Evolutionary conservation across 1,284 basidiomycete species (phyloP).

Genomic region (Fistulina hepatica): DNA sequence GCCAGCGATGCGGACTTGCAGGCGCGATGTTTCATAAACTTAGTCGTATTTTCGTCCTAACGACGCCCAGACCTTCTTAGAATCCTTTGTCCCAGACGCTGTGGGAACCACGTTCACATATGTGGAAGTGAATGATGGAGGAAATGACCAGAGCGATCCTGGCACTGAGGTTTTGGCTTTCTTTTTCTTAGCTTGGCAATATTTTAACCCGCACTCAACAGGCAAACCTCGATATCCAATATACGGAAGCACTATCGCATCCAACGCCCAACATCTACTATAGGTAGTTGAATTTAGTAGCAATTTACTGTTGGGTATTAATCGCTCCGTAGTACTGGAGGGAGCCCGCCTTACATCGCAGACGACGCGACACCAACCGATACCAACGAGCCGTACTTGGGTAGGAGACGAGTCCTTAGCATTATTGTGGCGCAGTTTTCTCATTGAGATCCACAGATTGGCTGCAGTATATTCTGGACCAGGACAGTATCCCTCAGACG

Average conservation of each 20-base stretch:
- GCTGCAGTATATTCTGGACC: conserved; percentile 31
- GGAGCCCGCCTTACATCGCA: conserved; percentile 33
- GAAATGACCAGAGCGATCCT: conserved; percentile 31
- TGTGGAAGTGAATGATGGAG: conserved; percentile 33
- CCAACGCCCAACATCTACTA: conserved; percentile 38
- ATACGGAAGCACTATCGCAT: conserved; percentile 32
- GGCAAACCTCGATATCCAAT: conserved; percentile 38
- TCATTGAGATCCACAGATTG: conserved; percentile 13
- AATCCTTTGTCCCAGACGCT: conserved; percentile 30
- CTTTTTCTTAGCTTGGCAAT: not conserved
- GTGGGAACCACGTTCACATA: conserved; percentile 29
- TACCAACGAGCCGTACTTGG: conserved; percentile 33
- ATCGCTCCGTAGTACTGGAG: conserved; percentile 26
- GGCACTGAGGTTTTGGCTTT: conserved; percentile 26
- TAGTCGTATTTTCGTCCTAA: too few relatives aligned
- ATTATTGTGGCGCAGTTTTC: not conserved
- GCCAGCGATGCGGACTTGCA: conserved; percentile 35
- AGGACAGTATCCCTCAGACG: conserved; percentile 28
- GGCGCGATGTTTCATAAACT: too few relatives aligned
- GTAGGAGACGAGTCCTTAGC: not conserved
- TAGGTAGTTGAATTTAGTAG: conserved; percentile 17
- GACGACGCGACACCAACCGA: conserved; percentile 33
- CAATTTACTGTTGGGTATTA: conserved; percentile 14
- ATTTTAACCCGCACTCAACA: conserved; percentile 11
- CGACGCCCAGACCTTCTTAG: conserved; percentile 31